phyloP scores from a whole-genome alignment of 768 basidiomycete genomes.

The Cystobasidiopsis lactophilus region DNA sequence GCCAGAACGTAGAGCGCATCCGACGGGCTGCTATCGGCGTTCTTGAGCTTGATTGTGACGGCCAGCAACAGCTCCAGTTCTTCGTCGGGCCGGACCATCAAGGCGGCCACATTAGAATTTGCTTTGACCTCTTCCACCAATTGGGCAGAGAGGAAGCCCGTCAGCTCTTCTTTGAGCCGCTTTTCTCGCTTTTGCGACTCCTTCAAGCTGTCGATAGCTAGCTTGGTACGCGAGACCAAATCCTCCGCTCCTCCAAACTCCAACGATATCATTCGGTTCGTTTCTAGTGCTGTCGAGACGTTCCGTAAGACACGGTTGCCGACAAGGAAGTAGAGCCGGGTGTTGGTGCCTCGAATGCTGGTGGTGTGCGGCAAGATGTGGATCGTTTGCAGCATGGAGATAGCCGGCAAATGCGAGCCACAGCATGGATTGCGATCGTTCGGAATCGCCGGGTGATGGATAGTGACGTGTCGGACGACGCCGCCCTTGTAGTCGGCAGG shows the following conservation, averaged over 20 bases:
- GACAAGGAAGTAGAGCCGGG: conserved; percentile 58
- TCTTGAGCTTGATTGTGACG: conserved; percentile 10
- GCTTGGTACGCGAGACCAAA: conserved; percentile 44
- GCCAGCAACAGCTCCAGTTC: conserved; percentile 15
- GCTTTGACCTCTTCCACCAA: conserved; percentile 4
- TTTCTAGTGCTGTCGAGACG: conserved; percentile 36
- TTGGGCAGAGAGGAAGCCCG: conserved; percentile 25
- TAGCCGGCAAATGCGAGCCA: conserved; percentile 59
- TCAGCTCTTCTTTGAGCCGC: conserved; percentile 36
- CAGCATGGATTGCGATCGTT: conserved; percentile 37
- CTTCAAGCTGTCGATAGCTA: conserved; percentile 45
- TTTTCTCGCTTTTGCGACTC: conserved; percentile 40
- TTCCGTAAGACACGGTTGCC: conserved; percentile 52
- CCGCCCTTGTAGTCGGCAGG: conserved; percentile 52
- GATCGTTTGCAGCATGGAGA: conserved; percentile 32
- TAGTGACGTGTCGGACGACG: conserved; percentile 48
- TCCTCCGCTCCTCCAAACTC: conserved; percentile 45
- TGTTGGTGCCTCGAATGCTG: conserved; percentile 38
- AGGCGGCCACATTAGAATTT: background rate
- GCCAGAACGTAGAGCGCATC: conserved; percentile 12
- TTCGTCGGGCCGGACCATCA: background rate
- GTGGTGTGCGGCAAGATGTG: conserved; percentile 52
- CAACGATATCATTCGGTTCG: conserved; percentile 36
- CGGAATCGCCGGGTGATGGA: conserved; percentile 37
- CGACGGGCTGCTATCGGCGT: background rate